A percentile compares a stretch with the other conserved stretches of the same genome.
Conservation (phyloP, 257 asterid species). For the Rauvolfia tetraphylla region DNA sequence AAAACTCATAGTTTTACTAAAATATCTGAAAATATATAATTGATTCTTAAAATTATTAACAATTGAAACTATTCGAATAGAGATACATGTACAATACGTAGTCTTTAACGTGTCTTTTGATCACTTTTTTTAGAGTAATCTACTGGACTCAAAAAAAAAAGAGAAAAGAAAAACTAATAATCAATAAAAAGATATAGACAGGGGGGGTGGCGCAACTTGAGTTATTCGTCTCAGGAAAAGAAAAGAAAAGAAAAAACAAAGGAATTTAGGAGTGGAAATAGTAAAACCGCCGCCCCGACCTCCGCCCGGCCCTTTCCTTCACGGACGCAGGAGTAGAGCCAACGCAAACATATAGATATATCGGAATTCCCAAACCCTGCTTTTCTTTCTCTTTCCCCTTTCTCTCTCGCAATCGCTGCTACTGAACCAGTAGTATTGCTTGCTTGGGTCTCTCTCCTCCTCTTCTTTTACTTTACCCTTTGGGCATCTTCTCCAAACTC, state of each 20-base stretch:
- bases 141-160: no score
- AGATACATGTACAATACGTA: no score
- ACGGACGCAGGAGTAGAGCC: constrained; percentile 4
- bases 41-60: no score
- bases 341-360: constrained; percentile 7
- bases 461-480: not conserved
- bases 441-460: not conserved
- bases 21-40: no score
- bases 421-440: not conserved
- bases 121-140: no score
- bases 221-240: no score
- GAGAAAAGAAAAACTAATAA: no score
- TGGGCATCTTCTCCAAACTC: not conserved
- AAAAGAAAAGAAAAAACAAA: not conserved
- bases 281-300: not conserved
- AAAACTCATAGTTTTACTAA: no score
- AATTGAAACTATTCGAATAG: no score
- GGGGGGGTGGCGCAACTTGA: no score
- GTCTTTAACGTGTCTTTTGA: no score
- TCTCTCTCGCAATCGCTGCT: not conserved
- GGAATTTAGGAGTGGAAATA: not conserved
- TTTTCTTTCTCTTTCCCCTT: not conserved
- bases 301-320: not conserved
- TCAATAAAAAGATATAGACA: no score
- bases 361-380: constrained; percentile 4